Evolutionary conservation across 495 filamentous ascomycete species (phyloP), one percentile per base, ranked within the genome.

Genomic region (Podospora pseudocomata): DNA sequence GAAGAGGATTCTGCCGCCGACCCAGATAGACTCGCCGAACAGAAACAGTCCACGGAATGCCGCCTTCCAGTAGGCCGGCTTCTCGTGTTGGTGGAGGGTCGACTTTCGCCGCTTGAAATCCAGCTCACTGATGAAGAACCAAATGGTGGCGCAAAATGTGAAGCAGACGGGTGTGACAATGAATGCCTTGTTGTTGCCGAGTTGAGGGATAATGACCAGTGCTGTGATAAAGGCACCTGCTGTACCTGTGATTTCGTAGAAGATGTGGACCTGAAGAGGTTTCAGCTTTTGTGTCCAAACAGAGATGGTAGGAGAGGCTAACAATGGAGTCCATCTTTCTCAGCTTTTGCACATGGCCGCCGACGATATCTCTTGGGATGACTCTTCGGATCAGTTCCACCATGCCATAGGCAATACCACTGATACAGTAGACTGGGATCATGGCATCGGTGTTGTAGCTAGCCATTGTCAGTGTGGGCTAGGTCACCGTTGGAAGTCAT

Each of bases 101-200:
- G 62, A 44, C 23, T 58, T 72, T 9, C 56, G 53, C 39, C 67
- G 66, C 56, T 72, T 53, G 68, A 80, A 80, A 55, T 66, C 67
- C n/a, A 80, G 67, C 55, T 78, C 74, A 20, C 65, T 64, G 59
- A 83, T 68, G 71, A 80, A 82, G 63, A 73, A 74, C 81, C 80
- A 82, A 59, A 73, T 58, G 59, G 74, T 65, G 55, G 76, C 76
- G 16, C 76, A 72, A 30, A 75, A 27, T 11, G 69, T 63, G 70
- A 82, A 84, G 71, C 78, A 80, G 53, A 81, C 70, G 11, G 80
- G 78, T 0, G 79, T 80, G 62, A 83, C 73, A 49, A 82, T 70
- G 71, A 81, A 81, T 19, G 81, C 77, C 67, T 80, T 80, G 69
- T 82, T 83, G 70, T 83, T 81, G 28, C 81, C 81, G 44, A 82